These are phyloP conservation scores for Linnemannia elongata DNA, from an alignment of 192 early-diverging fungal species.

Conservation along the genomic window DNA sequence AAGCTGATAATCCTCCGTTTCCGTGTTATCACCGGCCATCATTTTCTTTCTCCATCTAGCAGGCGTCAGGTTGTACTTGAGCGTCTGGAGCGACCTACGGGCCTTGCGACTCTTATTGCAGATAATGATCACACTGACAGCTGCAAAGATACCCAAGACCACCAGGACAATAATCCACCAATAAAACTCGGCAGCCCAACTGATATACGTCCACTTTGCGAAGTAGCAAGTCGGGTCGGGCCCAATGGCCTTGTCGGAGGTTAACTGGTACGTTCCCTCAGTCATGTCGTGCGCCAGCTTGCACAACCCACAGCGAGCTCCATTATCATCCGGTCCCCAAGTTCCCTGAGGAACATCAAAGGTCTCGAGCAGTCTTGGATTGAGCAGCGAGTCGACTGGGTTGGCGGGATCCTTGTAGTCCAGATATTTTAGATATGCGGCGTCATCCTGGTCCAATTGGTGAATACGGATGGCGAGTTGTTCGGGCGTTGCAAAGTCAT, in stretches of 20 bases:
- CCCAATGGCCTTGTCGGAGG: conserved; percentile 12
- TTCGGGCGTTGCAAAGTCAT: conserved; percentile 34
- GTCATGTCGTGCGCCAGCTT: conserved; percentile 23
- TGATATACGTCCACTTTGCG: conserved; percentile 14
- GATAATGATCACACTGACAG: background rate
- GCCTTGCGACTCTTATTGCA: background rate
- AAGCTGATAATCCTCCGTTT: background rate
- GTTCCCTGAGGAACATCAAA: background rate
- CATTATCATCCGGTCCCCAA: conserved; percentile 20
- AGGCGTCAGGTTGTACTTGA: background rate
- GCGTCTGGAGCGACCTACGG: background rate
- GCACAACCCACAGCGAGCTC: conserved; percentile 25
- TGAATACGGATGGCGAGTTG: conserved; percentile 22
- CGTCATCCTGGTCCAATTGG: conserved; percentile 16
- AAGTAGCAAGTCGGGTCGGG: conserved; percentile 22
- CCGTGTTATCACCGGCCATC: background rate
- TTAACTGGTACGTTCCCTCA: background rate
- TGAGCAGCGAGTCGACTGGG: conserved; percentile 12
- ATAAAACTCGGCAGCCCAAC: background rate
- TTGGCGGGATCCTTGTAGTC: conserved; percentile 26
- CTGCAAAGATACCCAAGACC: conserved; percentile 8
- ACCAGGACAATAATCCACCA: conserved; percentile 22
- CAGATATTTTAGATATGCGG: conserved; percentile 19
- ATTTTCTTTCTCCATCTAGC: conserved; percentile 1
- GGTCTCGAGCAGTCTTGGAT: conserved; percentile 20